Conservation (phyloP, 495 filamentous ascomycete species). For the Penicillium paradoxum region DNA sequence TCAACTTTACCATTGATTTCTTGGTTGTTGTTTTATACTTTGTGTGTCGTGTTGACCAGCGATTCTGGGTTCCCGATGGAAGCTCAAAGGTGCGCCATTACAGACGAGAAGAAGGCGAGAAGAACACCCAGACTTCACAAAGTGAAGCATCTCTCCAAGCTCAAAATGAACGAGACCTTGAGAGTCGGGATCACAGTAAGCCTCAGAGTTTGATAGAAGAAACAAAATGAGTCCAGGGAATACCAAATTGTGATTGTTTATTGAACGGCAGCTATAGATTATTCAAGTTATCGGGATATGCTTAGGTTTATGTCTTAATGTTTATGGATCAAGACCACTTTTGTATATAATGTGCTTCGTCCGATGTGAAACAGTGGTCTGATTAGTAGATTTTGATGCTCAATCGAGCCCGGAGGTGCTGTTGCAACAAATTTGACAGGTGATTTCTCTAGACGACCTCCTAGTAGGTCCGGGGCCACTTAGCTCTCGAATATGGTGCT, state of each 20-base stretch:
- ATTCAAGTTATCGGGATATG: background rate
- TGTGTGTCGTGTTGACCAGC: slow-evolving; percentile 61
- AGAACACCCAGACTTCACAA: background rate
- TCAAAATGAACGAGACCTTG: background rate
- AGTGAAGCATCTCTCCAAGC: background rate
- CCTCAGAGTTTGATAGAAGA: background rate
- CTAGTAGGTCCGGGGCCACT: too few relatives aligned
- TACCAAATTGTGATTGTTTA: background rate
- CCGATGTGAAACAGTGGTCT: too few relatives aligned
- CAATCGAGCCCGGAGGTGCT: too few relatives aligned
- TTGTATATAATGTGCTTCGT: too few relatives aligned
- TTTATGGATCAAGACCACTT: too few relatives aligned
- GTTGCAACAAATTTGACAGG: too few relatives aligned
- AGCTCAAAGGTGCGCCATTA: slow-evolving; percentile 20
- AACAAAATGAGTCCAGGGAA: background rate
- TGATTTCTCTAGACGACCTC: too few relatives aligned
- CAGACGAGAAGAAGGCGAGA: slow-evolving; percentile 10
- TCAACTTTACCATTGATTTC: slow-evolving; percentile 71
- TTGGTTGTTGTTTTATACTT: slow-evolving; percentile 61
- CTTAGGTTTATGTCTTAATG: background rate
- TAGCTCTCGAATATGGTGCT: too few relatives aligned
- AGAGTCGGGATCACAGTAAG: background rate
- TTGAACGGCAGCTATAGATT: background rate
- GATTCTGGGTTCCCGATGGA: slow-evolving; percentile 58
- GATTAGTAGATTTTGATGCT: too few relatives aligned